Conservation (phyloP, 176 grass and related monocot genomes). For the Carex scoparia region DNA sequence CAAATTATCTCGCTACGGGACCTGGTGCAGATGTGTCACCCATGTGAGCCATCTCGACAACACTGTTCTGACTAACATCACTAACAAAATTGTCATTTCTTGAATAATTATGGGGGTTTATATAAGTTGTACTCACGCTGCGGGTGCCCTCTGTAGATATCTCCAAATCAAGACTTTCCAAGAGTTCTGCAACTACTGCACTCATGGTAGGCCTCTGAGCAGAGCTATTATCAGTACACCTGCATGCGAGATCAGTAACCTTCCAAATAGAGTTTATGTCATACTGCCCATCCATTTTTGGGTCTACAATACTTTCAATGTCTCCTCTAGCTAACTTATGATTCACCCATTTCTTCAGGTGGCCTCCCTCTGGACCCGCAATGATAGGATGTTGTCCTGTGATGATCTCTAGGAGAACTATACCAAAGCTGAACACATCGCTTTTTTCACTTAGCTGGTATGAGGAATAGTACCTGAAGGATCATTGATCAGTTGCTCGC, state of each 20-base stretch:
- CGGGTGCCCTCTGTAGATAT: slow-evolving; percentile 19
- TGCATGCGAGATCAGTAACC: slow-evolving; percentile 25
- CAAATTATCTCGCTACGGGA: not conserved
- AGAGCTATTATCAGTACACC: slow-evolving; percentile 19
- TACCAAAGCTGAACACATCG: slow-evolving; percentile 53
- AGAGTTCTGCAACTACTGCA: slow-evolving; percentile 33
- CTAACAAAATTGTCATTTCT: not conserved
- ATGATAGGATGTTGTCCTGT: slow-evolving; percentile 34
- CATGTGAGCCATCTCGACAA: not conserved
- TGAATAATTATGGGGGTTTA: not conserved
- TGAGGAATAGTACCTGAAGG: slow-evolving; percentile 35
- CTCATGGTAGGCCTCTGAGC: slow-evolving; percentile 40
- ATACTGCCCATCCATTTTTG: slow-evolving; percentile 36
- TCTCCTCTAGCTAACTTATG: slow-evolving; percentile 36
- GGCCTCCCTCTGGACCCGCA: not conserved
- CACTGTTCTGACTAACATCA: slow-evolving; percentile 18
- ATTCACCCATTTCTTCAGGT: slow-evolving; percentile 31
- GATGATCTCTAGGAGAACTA: slow-evolving; percentile 46
- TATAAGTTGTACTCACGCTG: not conserved
- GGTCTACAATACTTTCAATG: slow-evolving; percentile 39
- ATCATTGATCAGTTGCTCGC: not conserved
- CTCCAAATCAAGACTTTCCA: slow-evolving; percentile 36
- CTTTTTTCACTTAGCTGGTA: slow-evolving; percentile 48
- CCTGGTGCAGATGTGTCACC: not conserved
- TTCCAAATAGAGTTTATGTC: slow-evolving; percentile 58